Evolutionary conservation across 139 green algal genomes (phyloP).

Genomic region (Volvox africanus): DNA sequence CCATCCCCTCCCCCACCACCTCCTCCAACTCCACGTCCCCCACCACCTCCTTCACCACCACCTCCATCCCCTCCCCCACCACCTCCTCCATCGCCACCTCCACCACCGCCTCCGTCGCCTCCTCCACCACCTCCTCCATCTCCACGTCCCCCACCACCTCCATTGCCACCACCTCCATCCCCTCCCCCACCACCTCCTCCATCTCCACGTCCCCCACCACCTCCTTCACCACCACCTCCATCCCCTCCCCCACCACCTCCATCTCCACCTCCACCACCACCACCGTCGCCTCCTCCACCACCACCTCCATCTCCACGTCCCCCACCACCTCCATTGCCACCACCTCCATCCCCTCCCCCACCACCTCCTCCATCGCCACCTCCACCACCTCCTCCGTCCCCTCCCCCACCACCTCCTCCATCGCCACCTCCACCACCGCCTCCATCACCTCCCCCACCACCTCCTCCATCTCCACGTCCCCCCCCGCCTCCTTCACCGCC

Average conservation of each 20-base stretch:
- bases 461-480: neutral
- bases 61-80: neutral
- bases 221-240: neutral
- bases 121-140: neutral
- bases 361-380: neutral
- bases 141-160: neutral
- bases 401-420: neutral
- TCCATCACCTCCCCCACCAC: neutral
- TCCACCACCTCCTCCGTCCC: neutral
- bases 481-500: neutral
- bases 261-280: neutral
- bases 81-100: neutral
- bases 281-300: neutral
- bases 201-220: neutral
- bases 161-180: neutral
- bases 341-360: neutral
- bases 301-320: neutral
- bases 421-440: neutral
- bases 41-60: neutral
- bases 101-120: neutral
- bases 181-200: neutral
- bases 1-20: neutral
- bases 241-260: neutral
- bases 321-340: neutral
- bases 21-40: neutral